Base-by-base conservation (phyloP, 2,329 filamentous ascomycete genomes). In the Colletotrichum spinosum region DNA sequence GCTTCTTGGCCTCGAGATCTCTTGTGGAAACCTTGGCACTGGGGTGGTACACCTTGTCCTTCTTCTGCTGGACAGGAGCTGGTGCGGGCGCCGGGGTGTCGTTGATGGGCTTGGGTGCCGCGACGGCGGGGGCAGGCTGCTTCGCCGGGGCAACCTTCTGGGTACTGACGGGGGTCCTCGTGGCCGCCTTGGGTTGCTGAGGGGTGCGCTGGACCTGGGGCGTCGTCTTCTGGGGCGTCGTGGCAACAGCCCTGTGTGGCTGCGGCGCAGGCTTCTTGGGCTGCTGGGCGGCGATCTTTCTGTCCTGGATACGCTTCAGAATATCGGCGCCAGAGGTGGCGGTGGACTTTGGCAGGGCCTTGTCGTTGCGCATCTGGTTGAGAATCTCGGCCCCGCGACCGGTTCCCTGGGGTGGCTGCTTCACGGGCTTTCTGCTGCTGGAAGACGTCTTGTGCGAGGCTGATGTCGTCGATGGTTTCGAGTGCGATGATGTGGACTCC, bases 41-140 rank as follows among this genome's bases (percentile, higher is more conserved):
- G 7, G 63, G 58, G 46, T 66, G 63, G 15, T 66, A 66, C 0
- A 33, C 46, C 51, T 65, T 66, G 41, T 66, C 51, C 45, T 57
- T 54, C 53, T 66, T 60, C 41, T n/a, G 50, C 63, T 1, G 46
- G 44, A 56, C 50, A 2, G 61, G 44, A 1, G 50, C 50, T 10
- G 45, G 37, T 3, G 45, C 37, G 6, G 46, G 54, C 1, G 42
- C 12, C 2, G 51, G 15, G 6, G 39, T 17, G 3, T 59, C 34
- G 4, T 15, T 51, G 11, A 50, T 34, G 2, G 63, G 52, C 7
- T 35, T 39, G 4, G 44, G 17, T 11, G 56, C 41, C 9, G 45
- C 53, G 11, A 35, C n/a, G 2, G 39, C 48, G 2, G 63, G 48
- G 9, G 25, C 8, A 12, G 34, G n/a, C 25, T 8, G 15, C 37